A percentile compares a stretch with the other conserved stretches of the same genome.
phyloP scores from a whole-genome alignment of 2,329 filamentous ascomycete genomes.

The Ophiostoma sp. region DNA sequence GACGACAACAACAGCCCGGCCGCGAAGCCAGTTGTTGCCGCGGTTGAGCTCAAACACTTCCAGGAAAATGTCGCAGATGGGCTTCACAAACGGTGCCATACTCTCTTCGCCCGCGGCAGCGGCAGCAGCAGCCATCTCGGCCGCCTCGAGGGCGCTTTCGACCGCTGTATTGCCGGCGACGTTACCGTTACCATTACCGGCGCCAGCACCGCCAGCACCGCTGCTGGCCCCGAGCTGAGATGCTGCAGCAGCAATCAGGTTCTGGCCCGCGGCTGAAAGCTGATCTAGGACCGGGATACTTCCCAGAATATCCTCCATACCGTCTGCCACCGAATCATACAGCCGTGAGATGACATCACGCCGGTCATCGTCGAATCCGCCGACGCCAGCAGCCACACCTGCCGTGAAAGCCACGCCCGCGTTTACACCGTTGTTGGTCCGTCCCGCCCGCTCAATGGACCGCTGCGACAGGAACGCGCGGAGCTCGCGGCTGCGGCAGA shows the following conservation, averaged over 20 bases:
- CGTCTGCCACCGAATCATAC: conserved; percentile 94
- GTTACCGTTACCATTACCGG: not conserved
- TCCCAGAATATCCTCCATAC: conserved; percentile 95
- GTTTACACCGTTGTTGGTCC: conserved; percentile 32
- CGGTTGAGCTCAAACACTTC: conserved; percentile 92
- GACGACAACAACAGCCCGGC: conserved; percentile 90
- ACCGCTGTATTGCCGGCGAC: not conserved
- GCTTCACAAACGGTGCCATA: conserved; percentile 78
- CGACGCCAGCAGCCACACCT: not conserved
- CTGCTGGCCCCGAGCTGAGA: conserved; percentile 47
- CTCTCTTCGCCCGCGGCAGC: conserved; percentile 69
- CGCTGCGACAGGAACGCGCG: conserved; percentile 89
- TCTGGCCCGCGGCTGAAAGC: conserved; percentile 86
- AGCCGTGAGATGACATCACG: conserved; percentile 88
- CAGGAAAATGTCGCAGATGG: conserved; percentile 94
- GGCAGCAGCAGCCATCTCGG: conserved; percentile 68
- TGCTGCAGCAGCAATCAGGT: conserved; percentile 72
- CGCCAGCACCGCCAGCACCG: not conserved
- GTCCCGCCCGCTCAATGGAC: conserved; percentile 54
- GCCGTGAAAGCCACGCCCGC: not conserved
- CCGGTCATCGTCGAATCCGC: conserved; percentile 49
- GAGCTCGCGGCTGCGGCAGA: conserved; percentile 87
- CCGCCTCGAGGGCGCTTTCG: conserved; percentile 67
- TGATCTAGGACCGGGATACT: conserved; percentile 95
- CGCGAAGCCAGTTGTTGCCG: conserved; percentile 95